Evolutionary conservation across 441 rosid genomes (phyloP), one percentile per base, ranked within the genome.

Genomic region (Dalechampia spathulata): DNA sequence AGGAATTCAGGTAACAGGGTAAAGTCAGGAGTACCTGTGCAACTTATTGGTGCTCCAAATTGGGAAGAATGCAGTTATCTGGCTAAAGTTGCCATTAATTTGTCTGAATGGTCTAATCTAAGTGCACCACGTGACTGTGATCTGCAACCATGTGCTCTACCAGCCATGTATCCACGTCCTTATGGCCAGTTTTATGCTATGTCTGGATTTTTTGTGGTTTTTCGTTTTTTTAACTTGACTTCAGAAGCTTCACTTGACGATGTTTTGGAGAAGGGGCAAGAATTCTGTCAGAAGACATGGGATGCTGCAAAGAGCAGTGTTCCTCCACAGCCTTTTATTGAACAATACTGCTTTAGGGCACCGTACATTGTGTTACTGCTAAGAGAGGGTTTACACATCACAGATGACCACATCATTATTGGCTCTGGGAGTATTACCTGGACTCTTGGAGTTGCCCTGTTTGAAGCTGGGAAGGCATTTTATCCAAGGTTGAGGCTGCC

Each of bases 301-400:
- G 81, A 87, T 58, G 67, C 52, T 52, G 99, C 99, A 19, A 90
- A 73, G 59, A 78, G 61, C 42, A 93, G 96, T 67, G 97, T 90
- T 75, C 75, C 83, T 55, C 87, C 96, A 11, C 99, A 93, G 75
- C 99, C 99, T 20, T 93, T 85, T 75, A 85, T 90, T 49, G 97
- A 93, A 73, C 99, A 93, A 67, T 93, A 93, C 78, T 90, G 99
- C 78, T 93, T 93, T 73, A 81, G 99, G 76, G 97, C 97, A 21
- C 95, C 99, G 23, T 93, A 93, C 67, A 72, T 82, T 55, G 96
- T 84, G 57, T 87, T 70, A 36, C 46, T 93, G 52, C 57, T 93
- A 71, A 80, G 99, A 67, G 95, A 93, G 73, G 99, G 99, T 52
- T 78, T 93, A 62, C 95, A 87, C 68, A 85, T 93, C 48, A 79